These are phyloP conservation scores for Phytopythium vexans DNA, from an alignment of 352 stramenopile genomes.

Conservation along the genomic window DNA sequence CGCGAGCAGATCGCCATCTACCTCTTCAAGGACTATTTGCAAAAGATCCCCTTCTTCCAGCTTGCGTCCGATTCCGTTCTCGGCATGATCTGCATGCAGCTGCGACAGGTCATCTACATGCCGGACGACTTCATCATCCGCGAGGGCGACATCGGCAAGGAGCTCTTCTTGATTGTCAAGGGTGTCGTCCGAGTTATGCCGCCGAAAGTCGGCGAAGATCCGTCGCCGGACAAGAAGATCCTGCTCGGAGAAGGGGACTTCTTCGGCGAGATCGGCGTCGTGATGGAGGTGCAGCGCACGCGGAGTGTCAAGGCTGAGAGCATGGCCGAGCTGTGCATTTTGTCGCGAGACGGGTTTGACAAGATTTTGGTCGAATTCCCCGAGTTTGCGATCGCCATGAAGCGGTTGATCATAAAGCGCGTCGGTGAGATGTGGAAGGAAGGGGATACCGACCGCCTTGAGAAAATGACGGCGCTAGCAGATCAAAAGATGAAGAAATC, in stretches of 20 bases:
- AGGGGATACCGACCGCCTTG: conserved; percentile 32
- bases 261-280: conserved; percentile 61
- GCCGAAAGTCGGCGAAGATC: conserved; percentile 23
- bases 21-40: conserved; percentile 63
- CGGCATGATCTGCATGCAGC: conserved; percentile 71
- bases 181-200: conserved; percentile 58
- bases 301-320: conserved; percentile 59
- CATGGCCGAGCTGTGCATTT: conserved; percentile 63
- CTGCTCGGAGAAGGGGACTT: conserved; percentile 62
- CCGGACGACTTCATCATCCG: conserved; percentile 58
- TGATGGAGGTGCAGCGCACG: conserved; percentile 68
- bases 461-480: conserved; percentile 64
- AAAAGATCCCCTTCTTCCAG: conserved; percentile 73
- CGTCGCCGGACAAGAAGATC: conserved; percentile 33
- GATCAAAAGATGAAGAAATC: conserved; percentile 68
- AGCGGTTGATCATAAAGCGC: conserved; percentile 67
- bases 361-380: conserved; percentile 71
- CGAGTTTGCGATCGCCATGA: conserved; percentile 68
- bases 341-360: conserved; percentile 57
- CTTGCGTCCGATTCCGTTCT: conserved; percentile 53
- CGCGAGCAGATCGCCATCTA: conserved; percentile 65
- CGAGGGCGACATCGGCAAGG: conserved; percentile 62
- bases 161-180: conserved; percentile 76
- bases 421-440: conserved; percentile 60
- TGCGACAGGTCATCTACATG: conserved; percentile 69